Conservation (phyloP, 352 stramenopile genomes). For the Lagenidium sp. region DNA sequence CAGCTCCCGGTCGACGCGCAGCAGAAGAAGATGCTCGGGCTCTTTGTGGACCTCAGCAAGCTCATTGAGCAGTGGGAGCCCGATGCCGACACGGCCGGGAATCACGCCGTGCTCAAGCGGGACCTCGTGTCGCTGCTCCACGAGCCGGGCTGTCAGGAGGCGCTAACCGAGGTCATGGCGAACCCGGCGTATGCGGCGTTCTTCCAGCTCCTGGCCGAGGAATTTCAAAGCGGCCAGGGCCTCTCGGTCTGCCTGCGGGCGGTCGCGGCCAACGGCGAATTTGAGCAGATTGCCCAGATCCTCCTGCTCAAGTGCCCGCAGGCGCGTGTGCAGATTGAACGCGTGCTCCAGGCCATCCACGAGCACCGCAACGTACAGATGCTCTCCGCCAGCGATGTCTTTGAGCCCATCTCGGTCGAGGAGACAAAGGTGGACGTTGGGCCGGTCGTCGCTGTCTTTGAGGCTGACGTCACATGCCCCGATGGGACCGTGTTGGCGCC, state of each 20-base stretch:
- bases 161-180: slow-evolving; percentile 63
- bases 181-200: slow-evolving; percentile 53
- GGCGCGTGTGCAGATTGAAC: slow-evolving; percentile 58
- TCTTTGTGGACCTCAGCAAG: slow-evolving; percentile 74
- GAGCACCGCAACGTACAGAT: slow-evolving; percentile 59
- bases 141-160: slow-evolving; percentile 63
- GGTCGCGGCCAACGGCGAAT: slow-evolving; percentile 31
- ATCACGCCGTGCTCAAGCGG: slow-evolving; percentile 56
- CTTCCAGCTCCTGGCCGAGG: slow-evolving; percentile 50
- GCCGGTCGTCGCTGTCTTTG: slow-evolving; percentile 73
- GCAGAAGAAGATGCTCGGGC: slow-evolving; percentile 51
- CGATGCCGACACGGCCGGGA: slow-evolving; percentile 21
- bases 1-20: slow-evolving; percentile 40
- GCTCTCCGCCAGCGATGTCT: slow-evolving; percentile 63
- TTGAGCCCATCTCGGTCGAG: slow-evolving; percentile 57
- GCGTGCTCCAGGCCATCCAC: slow-evolving; percentile 63
- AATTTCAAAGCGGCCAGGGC: slow-evolving; percentile 47
- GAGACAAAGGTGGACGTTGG: slow-evolving; percentile 65
- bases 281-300: slow-evolving; percentile 69
- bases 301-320: slow-evolving; percentile 69
- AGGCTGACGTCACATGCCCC: slow-evolving; percentile 77
- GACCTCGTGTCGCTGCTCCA: slow-evolving; percentile 67
- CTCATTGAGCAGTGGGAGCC: slow-evolving; percentile 73
- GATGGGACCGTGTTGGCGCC: slow-evolving; percentile 74
- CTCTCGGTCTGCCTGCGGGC: slow-evolving; percentile 45